These are phyloP conservation scores for Candida loeiensis DNA, from an alignment of 805 yeast species.

Conservation along the genomic window DNA sequence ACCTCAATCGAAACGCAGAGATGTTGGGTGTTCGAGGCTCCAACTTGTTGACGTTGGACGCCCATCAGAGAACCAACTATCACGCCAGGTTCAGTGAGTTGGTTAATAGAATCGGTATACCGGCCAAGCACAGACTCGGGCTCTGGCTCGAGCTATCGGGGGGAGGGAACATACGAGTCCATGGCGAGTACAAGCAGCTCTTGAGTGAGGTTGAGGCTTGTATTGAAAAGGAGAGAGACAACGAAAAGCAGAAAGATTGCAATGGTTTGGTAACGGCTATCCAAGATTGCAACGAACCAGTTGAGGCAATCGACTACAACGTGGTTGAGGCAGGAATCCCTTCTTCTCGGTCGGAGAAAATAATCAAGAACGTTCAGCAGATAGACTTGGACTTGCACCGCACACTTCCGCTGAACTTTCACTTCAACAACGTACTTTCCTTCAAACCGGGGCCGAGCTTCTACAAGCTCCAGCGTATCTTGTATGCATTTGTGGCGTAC, in stretches of 20 bases:
- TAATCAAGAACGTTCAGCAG: constrained; percentile 37
- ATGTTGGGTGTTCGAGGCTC: constrained; percentile 41
- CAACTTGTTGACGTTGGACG: constrained; percentile 22
- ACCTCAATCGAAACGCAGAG: constrained; percentile 10
- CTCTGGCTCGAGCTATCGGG: constrained; percentile 58
- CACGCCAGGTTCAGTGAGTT: constrained; percentile 21
- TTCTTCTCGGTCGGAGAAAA: not conserved
- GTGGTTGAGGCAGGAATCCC: too few species aligned
- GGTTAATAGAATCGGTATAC: constrained; percentile 43
- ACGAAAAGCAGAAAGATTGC: too few species aligned
- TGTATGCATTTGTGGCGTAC: constrained; percentile 48
- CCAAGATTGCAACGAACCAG: too few species aligned
- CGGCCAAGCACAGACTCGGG: constrained; percentile 43
- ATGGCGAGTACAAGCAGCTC: constrained; percentile 45
- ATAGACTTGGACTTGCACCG: constrained; percentile 52
- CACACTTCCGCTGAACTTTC: constrained; percentile 53
- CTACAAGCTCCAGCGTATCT: constrained; percentile 41
- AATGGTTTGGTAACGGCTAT: too few species aligned
- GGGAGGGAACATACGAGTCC: constrained; percentile 39
- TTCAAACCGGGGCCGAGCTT: constrained; percentile 53
- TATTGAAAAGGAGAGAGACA: not conserved
- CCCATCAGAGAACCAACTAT: constrained; percentile 3
- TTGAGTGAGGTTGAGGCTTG: constrained; percentile 14
- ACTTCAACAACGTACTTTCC: constrained; percentile 38
- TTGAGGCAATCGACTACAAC: too few species aligned